Evolutionary conservation across 208 protist species (phyloP).

Genomic region (Trypanosoma conorhini): DNA sequence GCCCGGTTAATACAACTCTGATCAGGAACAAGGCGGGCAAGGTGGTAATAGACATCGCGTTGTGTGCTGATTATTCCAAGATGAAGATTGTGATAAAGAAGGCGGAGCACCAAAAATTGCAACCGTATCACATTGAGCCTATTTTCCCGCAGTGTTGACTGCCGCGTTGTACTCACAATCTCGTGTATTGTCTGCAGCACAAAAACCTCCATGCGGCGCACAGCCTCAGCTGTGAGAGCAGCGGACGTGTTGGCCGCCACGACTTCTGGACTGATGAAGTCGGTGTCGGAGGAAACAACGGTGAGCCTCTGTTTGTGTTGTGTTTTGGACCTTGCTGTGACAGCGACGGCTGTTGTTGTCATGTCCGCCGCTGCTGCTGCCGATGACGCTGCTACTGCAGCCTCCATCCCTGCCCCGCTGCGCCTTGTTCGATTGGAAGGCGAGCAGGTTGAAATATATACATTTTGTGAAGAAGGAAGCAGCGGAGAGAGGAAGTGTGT

Average conservation of each 20-base stretch:
- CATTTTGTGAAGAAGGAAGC: too few species aligned
- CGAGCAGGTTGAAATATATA: not conserved
- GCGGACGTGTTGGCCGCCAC: conserved; percentile 20
- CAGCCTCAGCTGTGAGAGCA: conserved; percentile 40
- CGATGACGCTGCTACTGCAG: not conserved
- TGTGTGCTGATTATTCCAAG: conserved; percentile 56
- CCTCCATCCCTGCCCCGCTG: not conserved
- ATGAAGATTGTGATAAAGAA: conserved; percentile 50
- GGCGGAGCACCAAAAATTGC: conserved; percentile 49
- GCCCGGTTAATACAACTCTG: conserved; percentile 55
- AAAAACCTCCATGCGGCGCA: conserved; percentile 71
- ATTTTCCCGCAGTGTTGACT: not conserved
- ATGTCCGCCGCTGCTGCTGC: not conserved
- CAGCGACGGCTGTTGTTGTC: not conserved
- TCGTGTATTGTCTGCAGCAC: conserved; percentile 30
- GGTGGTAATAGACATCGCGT: conserved; percentile 84
- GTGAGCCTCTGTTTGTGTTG: conserved; percentile 3
- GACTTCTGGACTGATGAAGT: conserved; percentile 24
- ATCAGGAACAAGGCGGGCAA: conserved; percentile 50
- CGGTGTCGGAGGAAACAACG: not conserved
- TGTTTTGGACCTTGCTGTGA: not conserved
- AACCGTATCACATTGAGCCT: conserved; percentile 12
- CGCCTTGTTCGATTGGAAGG: not conserved
- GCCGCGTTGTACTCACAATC: conserved; percentile 21
- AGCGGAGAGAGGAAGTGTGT: too few species aligned